Evolutionary conservation across 345 rosid genomes (phyloP), one percentile per base, ranked within the genome.

Genomic region (Cardamine resedifolia): DNA sequence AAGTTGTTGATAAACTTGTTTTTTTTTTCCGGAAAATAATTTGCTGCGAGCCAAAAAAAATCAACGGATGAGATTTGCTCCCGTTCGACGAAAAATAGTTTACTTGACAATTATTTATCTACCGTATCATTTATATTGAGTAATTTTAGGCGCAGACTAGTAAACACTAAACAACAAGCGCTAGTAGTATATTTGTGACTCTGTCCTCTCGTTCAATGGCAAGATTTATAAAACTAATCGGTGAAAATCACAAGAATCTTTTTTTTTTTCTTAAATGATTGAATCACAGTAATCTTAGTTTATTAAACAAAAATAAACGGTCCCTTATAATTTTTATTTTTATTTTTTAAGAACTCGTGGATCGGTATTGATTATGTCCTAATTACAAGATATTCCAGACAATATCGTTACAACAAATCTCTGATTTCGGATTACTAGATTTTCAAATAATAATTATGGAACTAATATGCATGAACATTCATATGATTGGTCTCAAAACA

Each of bases 311-410:
- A 23, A 28, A 41, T 52, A 52, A 61, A 12, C 70, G 33, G 79
- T 44, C 43, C 74, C 79, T 75, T 61, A 75, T 68, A 5, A 20
- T 31, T 44, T 68, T 68, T 58, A 51, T 23, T 44, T 26, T 24
- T 6, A 39, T 38, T n/a, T 11, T 38, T n/a, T 11, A 10, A 8
- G 26, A 60, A 60, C 58, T 53, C 74, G 70, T 68, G 64, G 39
- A 51, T 59, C 10, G 6, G 41, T 51, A 52, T 18, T 61, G 19
- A 49, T 75, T 53, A 68, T 18, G 44, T 55, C 59, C 66, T 63
- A 47, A 27, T 62, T 45, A 63, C 66, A 55, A 69, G 4, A 63
- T 75, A 69, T 69, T 69, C 79, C 65, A 76, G 75, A 76, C 79
- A 69, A 27, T 36, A 76, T 76, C 70, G 66, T 76, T 45, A 3